Percentiles rank a stretch among this genome's conserved stretches.
Evolutionary conservation across 1,284 basidiomycete species (phyloP).

Genomic region (Ganoderma lucidum): DNA sequence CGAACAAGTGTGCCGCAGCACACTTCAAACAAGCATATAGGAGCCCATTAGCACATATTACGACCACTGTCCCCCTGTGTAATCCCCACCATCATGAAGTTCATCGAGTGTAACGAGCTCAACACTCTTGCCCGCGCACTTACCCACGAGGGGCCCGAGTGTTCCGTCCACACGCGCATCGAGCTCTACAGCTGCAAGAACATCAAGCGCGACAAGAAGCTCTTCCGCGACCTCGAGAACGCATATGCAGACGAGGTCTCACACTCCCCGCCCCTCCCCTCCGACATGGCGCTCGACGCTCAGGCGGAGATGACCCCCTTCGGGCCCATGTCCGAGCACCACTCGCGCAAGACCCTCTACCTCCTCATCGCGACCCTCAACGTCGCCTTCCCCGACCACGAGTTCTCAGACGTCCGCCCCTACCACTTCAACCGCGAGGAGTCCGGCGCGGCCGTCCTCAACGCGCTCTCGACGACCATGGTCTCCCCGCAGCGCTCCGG

Average conservation of each 20-base stretch:
- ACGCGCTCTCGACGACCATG: conserved; percentile 82
- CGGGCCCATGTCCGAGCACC: conserved; percentile 77
- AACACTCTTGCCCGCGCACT: conserved; percentile 85
- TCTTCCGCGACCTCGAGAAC: conserved; percentile 91
- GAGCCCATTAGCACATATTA: background rate
- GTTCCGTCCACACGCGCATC: conserved; percentile 90
- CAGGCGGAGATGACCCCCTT: conserved; percentile 82
- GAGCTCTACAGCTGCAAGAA: conserved; percentile 99
- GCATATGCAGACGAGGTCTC: conserved; percentile 84
- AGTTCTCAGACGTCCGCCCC: conserved; percentile 93
- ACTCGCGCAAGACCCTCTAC: conserved; percentile 89
- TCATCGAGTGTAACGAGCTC: conserved; percentile 86
- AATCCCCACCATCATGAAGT: conserved; percentile 73
- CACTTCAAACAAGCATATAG: conserved; percentile 3
- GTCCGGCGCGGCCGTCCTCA: conserved; percentile 79
- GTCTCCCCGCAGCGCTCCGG: conserved; percentile 71
- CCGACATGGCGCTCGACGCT: conserved; percentile 70
- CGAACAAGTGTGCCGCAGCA: conserved; percentile 12
- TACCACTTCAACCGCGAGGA: conserved; percentile 91
- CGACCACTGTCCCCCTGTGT: background rate
- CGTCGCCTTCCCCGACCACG: conserved; percentile 96
- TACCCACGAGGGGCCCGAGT: conserved; percentile 87
- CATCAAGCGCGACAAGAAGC: conserved; percentile 95
- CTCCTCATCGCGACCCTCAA: conserved; percentile 97
- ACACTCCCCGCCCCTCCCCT: conserved; percentile 73